phyloP scores from a whole-genome alignment of 2,329 filamentous ascomycete genomes.

The Fusarium sp. region DNA sequence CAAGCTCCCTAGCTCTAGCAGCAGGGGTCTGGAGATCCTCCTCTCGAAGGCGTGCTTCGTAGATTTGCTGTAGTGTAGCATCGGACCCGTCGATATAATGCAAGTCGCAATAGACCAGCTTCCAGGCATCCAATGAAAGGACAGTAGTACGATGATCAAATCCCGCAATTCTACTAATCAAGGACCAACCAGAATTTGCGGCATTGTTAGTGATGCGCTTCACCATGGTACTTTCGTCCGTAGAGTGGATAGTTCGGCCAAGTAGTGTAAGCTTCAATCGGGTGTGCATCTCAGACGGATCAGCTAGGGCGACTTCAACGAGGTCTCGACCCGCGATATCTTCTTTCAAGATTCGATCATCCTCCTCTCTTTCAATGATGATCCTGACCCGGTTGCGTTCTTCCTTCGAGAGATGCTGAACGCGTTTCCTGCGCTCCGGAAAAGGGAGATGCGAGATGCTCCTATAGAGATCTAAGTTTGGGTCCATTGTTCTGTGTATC shows the following conservation, averaged over 20 bases:
- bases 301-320: background rate
- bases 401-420: background rate
- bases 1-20: background rate
- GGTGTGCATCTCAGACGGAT: background rate
- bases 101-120: background rate
- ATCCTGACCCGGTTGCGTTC: background rate
- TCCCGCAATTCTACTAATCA: too few relatives aligned
- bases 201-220: too few relatives aligned
- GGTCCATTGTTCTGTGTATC: too few relatives aligned
- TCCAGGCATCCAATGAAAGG: background rate
- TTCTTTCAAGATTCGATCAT: background rate
- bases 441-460: too few relatives aligned
- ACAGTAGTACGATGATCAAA: too few relatives aligned
- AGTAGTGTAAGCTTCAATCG: too few relatives aligned
- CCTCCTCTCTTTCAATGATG: background rate
- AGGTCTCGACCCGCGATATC: background rate
- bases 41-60: background rate
- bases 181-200: too few relatives aligned
- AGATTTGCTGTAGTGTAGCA: background rate
- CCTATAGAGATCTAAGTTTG: too few relatives aligned
- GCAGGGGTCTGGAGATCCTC: background rate
- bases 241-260: too few relatives aligned
- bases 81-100: background rate
- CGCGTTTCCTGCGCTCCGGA: background rate
- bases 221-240: too few relatives aligned